Evolutionary conservation across 1,284 basidiomycete genomes (phyloP), one percentile per base, ranked within the genome.

Genomic region (Cryptococcus depauperatus): DNA sequence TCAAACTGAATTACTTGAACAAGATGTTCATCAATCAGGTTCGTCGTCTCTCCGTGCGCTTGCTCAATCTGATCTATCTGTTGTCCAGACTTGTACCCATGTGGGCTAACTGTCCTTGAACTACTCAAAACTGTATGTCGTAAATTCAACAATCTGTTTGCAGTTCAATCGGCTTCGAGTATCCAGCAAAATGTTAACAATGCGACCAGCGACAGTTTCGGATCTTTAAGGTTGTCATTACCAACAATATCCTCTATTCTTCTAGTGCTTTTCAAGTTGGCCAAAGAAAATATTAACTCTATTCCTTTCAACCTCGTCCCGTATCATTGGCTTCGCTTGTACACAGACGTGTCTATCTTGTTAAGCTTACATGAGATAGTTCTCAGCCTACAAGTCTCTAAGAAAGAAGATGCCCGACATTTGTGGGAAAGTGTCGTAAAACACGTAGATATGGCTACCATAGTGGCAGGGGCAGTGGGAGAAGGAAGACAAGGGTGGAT

Each of bases 391-490:
- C 10, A 19, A 21, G 18, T 18, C 2, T 19, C 28, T 21, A 26
- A 3, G 3, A 7, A 18, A 11, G 32, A 21, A 11, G 42, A 21
- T 23, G 11, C 21, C 11, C 35, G 37, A 14, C 16, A 33, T 27
- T 52, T 57, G 21, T 43, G 21, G 47, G 55, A 2, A 44, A 50
- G 4, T 8, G 35, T 19, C 18, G 75, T 93, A 29, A 70, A 73
- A 5, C 69, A 74, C 11, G 71, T 96, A 25, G 92, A 97, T 61
- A 75, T 75, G 56, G 82, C 83, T 1, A 82, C 93, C 53, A 82
- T 96, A 54, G 76, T 93, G 35, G 84, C 89, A 7, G 91, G 90
- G 1, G 80, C 82, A 1, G 75, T 81, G 21, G 86, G 85, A 6
- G 62, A 75, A 23, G 73, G 74, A 5, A 72, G 84, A 38, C 65